Conservation (phyloP, 306 rosid species). For the Ceratonia siliqua region DNA sequence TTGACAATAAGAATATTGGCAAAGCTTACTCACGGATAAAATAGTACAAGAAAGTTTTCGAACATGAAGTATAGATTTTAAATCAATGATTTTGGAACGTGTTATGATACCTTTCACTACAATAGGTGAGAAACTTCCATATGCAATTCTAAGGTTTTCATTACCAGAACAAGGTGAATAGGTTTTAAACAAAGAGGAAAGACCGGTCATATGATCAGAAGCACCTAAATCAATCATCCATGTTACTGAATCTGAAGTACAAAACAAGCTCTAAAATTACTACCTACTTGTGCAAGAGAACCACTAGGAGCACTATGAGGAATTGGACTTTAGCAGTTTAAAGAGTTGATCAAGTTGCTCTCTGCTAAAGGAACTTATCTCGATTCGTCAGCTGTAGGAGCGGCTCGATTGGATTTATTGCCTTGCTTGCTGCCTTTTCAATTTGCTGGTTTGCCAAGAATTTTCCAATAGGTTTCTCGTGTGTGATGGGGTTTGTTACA, state of each 20-base stretch:
- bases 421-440: too few species aligned
- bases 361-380: background rate
- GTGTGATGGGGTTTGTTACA: conserved; percentile 50
- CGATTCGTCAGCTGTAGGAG: background rate
- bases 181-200: background rate
- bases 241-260: too few species aligned
- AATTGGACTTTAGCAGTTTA: too few species aligned
- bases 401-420: too few species aligned
- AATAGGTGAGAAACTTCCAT: background rate
- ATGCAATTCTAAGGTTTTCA: background rate
- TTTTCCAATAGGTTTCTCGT: too few species aligned
- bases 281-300: background rate
- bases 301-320: background rate
- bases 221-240: background rate
- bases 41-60: background rate
- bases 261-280: too few species aligned
- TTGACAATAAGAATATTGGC: too few species aligned
- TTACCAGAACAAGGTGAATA: background rate
- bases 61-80: background rate
- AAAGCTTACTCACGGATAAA: too few species aligned
- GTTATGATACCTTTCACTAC: background rate
- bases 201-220: background rate
- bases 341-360: background rate
- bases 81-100: background rate
- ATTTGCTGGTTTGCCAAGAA: too few species aligned